phyloP scores from a whole-genome alignment of 768 basidiomycete species.

The Russula compacta region DNA sequence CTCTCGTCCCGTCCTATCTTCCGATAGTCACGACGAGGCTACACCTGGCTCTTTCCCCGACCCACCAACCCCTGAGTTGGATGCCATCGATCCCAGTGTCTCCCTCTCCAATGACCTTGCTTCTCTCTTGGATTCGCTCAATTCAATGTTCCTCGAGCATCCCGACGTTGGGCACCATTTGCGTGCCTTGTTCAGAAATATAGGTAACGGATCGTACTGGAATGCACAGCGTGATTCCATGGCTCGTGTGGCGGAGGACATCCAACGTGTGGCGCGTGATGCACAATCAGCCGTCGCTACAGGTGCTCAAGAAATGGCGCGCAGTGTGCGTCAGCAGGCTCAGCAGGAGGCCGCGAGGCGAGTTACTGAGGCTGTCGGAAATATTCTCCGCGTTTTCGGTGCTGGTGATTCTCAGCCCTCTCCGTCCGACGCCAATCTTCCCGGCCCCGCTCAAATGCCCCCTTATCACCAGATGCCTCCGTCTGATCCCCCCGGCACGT shows the following conservation, averaged over 20 bases:
- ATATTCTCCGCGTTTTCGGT: conserved; percentile 48
- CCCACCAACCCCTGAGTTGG: conserved; percentile 44
- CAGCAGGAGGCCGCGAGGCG: conserved; percentile 60
- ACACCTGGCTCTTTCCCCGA: conserved; percentile 29
- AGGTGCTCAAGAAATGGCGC: conserved; percentile 27
- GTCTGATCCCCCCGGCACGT: neutral
- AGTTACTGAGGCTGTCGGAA: conserved; percentile 54
- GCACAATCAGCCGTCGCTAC: conserved; percentile 27
- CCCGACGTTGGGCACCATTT: conserved; percentile 65
- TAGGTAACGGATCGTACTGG: conserved; percentile 64
- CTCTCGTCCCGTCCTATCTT: neutral
- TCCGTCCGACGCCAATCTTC: neutral
- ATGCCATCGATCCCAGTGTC: conserved; percentile 26
- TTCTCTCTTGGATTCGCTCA: conserved; percentile 46
- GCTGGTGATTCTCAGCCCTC: conserved; percentile 15
- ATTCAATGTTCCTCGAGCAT: conserved; percentile 47
- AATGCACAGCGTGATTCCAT: conserved; percentile 48
- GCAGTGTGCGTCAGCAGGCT: conserved; percentile 36
- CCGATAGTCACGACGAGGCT: neutral
- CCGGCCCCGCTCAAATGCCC: neutral
- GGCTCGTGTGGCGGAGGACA: conserved; percentile 45
- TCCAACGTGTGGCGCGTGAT: conserved; percentile 39
- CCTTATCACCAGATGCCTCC: neutral
- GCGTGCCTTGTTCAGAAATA: conserved; percentile 53
- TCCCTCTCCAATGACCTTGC: conserved; percentile 61